A percentile compares a stretch with the other conserved stretches of the same genome.
Conservation (phyloP, 1,284 basidiomycete species). For the Rhodotorula glutinis region DNA sequence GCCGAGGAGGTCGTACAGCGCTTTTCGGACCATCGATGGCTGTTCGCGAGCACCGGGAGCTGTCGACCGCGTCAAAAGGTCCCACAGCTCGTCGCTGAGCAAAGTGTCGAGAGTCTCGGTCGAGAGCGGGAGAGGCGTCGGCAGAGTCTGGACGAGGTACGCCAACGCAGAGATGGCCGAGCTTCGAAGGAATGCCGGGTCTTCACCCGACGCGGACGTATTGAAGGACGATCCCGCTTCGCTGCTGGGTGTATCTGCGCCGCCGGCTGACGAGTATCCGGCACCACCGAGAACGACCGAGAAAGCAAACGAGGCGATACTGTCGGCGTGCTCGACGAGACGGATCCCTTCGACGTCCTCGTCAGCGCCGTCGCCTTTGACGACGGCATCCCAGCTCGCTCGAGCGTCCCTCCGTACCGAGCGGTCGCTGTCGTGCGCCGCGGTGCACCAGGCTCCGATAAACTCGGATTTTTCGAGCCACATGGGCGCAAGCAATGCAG, state of each 20-base stretch:
- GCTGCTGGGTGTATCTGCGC: constrained; percentile 6
- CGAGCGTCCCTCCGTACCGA: constrained; percentile 57
- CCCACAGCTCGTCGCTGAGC: constrained; percentile 26
- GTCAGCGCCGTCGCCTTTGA: not conserved
- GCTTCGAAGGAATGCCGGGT: constrained; percentile 28
- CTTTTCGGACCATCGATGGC: constrained; percentile 31
- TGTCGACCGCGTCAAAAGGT: constrained; percentile 9
- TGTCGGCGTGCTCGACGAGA: constrained; percentile 22
- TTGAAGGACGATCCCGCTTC: constrained; percentile 55
- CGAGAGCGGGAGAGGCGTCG: constrained; percentile 25
- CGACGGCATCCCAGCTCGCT: constrained; percentile 48
- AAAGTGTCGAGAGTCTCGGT: constrained; percentile 17
- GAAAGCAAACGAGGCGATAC: constrained; percentile 26
- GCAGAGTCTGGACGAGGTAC: constrained; percentile 25
- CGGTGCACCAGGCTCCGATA: constrained; percentile 75
- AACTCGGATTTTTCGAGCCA: constrained; percentile 68
- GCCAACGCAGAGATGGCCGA: constrained; percentile 29
- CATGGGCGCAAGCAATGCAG: constrained; percentile 56
- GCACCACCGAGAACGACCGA: constrained; percentile 17
- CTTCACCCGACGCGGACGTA: constrained; percentile 4
- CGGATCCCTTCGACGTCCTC: constrained; percentile 41
- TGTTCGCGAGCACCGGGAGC: constrained; percentile 16
- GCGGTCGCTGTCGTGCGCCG: constrained; percentile 69
- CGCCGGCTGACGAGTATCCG: constrained; percentile 4
- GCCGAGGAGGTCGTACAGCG: constrained; percentile 34